phyloP scores from a whole-genome alignment of 306 rosid species.

The Vigna hirtella region DNA sequence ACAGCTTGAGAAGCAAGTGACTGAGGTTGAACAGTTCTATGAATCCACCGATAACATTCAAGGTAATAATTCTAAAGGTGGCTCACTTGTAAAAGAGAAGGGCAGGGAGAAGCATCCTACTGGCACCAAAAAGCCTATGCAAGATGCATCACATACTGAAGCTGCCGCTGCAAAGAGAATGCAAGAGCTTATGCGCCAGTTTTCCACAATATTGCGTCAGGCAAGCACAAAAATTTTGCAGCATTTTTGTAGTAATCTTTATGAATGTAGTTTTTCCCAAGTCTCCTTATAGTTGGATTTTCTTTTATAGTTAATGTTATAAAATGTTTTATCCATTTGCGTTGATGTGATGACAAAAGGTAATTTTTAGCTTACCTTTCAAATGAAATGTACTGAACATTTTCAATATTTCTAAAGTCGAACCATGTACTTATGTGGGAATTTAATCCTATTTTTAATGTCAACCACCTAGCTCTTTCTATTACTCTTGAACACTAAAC shows the following conservation, averaged over 20 bases:
- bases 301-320: not conserved
- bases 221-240: constrained; percentile 45
- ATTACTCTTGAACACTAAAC: not conserved
- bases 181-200: constrained; percentile 80
- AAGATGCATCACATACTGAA: constrained; percentile 59
- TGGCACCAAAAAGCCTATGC: constrained; percentile 61
- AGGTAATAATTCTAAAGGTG: constrained; percentile 57
- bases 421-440: not conserved
- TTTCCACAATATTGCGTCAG: constrained; percentile 71
- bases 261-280: constrained; percentile 11
- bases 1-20: constrained; percentile 77
- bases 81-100: constrained; percentile 60
- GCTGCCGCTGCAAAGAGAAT: constrained; percentile 68
- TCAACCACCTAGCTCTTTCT: not conserved
- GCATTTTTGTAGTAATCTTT: not conserved
- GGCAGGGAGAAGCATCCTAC: constrained; percentile 58
- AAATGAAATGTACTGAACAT: not conserved
- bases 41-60: constrained; percentile 44
- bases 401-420: not conserved
- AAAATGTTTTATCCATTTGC: constrained; percentile 18
- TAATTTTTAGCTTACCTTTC: constrained; percentile 19
- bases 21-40: constrained; percentile 68
- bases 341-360: not conserved
- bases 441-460: constrained; percentile 22
- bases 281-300: constrained; percentile 22